Conservation (phyloP, 371 early-diverging fungal genomes). For the Umbelopsis sp. region DNA sequence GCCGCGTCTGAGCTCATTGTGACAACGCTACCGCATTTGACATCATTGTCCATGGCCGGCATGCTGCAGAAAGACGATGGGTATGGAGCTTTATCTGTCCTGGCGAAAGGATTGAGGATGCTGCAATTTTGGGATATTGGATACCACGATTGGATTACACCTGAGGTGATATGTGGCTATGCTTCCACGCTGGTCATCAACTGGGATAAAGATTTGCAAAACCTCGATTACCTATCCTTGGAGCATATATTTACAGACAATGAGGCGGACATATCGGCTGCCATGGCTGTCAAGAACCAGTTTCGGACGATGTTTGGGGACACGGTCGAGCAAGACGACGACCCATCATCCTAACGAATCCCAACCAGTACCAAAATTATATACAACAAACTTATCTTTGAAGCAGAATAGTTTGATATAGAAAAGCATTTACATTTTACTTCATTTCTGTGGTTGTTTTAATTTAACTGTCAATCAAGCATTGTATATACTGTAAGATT, state of each 20-base stretch:
- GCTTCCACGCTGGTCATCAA: conserved; percentile 1
- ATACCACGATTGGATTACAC: conserved; percentile 31
- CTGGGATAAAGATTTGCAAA: conserved; percentile 22
- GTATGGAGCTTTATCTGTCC: conserved; percentile 24
- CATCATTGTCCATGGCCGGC: conserved; percentile 28
- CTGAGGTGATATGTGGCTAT: conserved; percentile 20
- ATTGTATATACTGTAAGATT: too few relatives aligned
- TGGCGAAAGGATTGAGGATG: conserved; percentile 27
- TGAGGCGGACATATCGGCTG: background rate
- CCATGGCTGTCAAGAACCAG: background rate
- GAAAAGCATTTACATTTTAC: background rate
- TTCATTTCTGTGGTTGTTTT: background rate
- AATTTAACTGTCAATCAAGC: too few relatives aligned
- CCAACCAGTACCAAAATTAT: conserved; percentile 6
- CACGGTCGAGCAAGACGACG: background rate
- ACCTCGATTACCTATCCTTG: conserved; percentile 3
- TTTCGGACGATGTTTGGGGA: background rate
- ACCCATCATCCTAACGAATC: background rate
- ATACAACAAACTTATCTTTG: background rate
- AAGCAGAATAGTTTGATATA: background rate
- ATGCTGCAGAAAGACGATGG: conserved; percentile 25
- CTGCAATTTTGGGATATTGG: conserved; percentile 38
- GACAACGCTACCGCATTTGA: conserved; percentile 28
- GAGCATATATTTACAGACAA: background rate
- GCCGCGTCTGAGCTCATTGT: conserved; percentile 18